Base-by-base conservation (phyloP, 768 basidiomycete species). In the Naganishia vishniacii region DNA sequence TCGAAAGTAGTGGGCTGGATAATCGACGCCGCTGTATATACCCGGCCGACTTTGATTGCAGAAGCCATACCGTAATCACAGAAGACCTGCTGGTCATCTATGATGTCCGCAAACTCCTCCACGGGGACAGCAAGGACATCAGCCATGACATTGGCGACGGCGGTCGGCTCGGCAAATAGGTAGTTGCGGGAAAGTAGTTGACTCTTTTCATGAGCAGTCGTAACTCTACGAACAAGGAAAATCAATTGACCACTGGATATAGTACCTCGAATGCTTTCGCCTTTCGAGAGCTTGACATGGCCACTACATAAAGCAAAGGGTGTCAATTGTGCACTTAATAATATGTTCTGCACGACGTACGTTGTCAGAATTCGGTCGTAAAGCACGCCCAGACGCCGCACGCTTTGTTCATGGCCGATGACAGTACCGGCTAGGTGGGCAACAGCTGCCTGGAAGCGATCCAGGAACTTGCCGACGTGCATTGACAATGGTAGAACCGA, bases 291-390 rank as follows among this genome's bases (percentile, higher is more conserved):
- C 26, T 49, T 48, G 25, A 64, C 61, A 25, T 67, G 51, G 13
- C 66, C 61, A 23, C 62, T 63, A 18, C 23, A 31, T 20, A 34
- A 8, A 25, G n/a, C n/a, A 42, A 32, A 28, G 15, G 2, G 32
- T 13, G 58, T 40, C 46, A 20, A 58, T 23, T 48, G 9, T 46
- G 1, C 16, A 16, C 2, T 7, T 32, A 20, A 25, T 28, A 2
- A 4, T 31, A 15, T 7, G 4, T 12, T 6, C n/a, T 0, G 18
- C 6, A 74, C 73, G 34, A 37, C 15, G 34, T 63, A 77, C 75
- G 78, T 77, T 1, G 78, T 75, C 56, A 77, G 51, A 59, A 78
- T 75, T 44, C 75, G 73, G 62, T 78, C 78, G 65, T 76, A 77
- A 41, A 78, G 41, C 3, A 78, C 76, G 15, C 78, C 78, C 12